Evolutionary conservation across 257 asterid genomes (phyloP), one percentile per base, ranked within the genome.

Genomic region (Craterostigma plantagineum): DNA sequence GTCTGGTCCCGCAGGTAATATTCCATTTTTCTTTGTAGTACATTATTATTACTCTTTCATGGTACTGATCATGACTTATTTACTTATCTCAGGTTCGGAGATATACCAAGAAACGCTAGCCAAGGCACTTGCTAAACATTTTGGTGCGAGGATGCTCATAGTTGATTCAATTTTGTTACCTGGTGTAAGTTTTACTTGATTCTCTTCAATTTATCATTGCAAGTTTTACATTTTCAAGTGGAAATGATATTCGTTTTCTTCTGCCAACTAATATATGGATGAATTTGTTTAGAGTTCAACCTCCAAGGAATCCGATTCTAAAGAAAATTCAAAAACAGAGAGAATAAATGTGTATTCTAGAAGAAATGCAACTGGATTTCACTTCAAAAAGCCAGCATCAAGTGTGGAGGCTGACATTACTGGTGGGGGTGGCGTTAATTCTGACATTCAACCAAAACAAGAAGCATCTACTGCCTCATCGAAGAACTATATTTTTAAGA

Each of bases 81-180:
- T 14, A 1, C 16, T 18, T 41, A 55, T 61, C 77, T n/a, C n/a
- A 84, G 95, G 95, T 47, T 79, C 95, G 14, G 87, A 79, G 58
- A 76, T 76, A 18, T 84, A 84, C 58, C 95, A 84, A 63, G 95
- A 84, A 70, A 76, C 74, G 93, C 52, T 84, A 78, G 84, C 73
- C 7, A 84, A 71, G 78, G 93, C 87, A 27, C 81, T 84, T 53
- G 92, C 95, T 62, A 86, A 68, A 13, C 69, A 69, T 56, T 79
- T 66, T 66, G 93, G 84, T 55, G 93, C 93, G 33, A 79, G 72
- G 58, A 60, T 84, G 77, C 87, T 84, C 40, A 67, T 83, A 40
- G 79, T 76, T 55, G 93, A 79, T 53, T 59, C 67, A 62, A 75
- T 66, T 55, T 72, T 76, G 38, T 73, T 73, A 60, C 45, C 76